Conservation (phyloP, 1,139 yeast genomes). For the Arxiozyma telluris region DNA sequence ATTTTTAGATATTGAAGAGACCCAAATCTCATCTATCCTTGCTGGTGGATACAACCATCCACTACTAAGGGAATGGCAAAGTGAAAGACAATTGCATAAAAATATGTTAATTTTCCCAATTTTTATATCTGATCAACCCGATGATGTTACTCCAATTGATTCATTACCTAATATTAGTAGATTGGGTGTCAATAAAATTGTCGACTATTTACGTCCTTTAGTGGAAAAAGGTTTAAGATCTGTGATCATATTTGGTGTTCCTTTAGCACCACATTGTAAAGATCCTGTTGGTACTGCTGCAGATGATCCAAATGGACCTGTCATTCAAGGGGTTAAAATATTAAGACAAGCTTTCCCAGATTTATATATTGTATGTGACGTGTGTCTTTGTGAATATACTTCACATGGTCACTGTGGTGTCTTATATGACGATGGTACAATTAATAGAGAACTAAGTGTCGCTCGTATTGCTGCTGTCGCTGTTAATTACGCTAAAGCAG, state of each 20-base stretch:
- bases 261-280: slow-evolving; percentile 62
- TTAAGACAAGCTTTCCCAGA: slow-evolving; percentile 64
- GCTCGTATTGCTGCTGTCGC: slow-evolving; percentile 89
- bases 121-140: slow-evolving; percentile 72
- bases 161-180: slow-evolving; percentile 84
- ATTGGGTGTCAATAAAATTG: slow-evolving; percentile 71
- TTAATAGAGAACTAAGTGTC: slow-evolving; percentile 68
- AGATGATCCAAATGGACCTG: slow-evolving; percentile 96
- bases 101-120: slow-evolving; percentile 90
- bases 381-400: slow-evolving; percentile 94
- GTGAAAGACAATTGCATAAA: slow-evolving; percentile 71
- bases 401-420: slow-evolving; percentile 96
- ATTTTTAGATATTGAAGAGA: slow-evolving; percentile 47
- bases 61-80: slow-evolving; percentile 83
- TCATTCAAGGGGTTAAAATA: slow-evolving; percentile 64
- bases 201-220: slow-evolving; percentile 60
- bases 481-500: slow-evolving; percentile 89
- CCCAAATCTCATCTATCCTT: slow-evolving; percentile 65
- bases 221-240: slow-evolving; percentile 76
- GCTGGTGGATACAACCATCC: slow-evolving; percentile 96
- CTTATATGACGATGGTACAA: slow-evolving; percentile 73
- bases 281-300: slow-evolving; percentile 84
- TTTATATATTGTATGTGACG: slow-evolving; percentile 84
- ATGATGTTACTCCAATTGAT: slow-evolving; percentile 65
- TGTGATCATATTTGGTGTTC: slow-evolving; percentile 89